These are phyloP conservation scores for Candida insectorum DNA, from an alignment of 805 yeast species.

Conservation along the genomic window DNA sequence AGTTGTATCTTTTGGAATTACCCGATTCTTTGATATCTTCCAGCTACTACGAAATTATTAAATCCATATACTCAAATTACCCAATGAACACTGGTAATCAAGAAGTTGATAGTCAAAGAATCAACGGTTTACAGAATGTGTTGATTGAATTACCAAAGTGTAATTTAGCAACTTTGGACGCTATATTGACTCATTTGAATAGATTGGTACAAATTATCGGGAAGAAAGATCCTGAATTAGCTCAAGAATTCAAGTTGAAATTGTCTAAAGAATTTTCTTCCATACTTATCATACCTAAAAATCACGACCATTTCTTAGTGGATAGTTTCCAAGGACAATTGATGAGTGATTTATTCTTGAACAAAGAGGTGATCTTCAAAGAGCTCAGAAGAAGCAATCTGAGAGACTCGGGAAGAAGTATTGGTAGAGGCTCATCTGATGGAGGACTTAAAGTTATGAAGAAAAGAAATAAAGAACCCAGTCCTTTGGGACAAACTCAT, in stretches of 20 bases:
- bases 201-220: constrained; percentile 53
- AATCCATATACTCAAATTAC: constrained; percentile 54
- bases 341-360: constrained; percentile 56
- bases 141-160: constrained; percentile 65
- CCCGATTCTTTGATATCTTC: constrained; percentile 74
- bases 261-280: constrained; percentile 58
- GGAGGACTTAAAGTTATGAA: background rate
- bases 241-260: constrained; percentile 37
- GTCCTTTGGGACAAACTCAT: background rate
- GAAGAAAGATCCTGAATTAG: constrained; percentile 33
- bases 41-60: constrained; percentile 62
- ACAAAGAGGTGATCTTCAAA: constrained; percentile 61
- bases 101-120: constrained; percentile 39
- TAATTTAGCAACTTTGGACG: constrained; percentile 76
- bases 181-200: constrained; percentile 70
- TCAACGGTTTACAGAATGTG: constrained; percentile 63
- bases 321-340: constrained; percentile 60
- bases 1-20: constrained; percentile 71
- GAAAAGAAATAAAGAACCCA: constrained; percentile 1
- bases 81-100: constrained; percentile 33
- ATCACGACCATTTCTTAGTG: constrained; percentile 32
- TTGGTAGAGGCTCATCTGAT: constrained; percentile 1
- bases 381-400: constrained; percentile 46
- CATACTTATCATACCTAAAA: constrained; percentile 12
- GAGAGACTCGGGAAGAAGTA: constrained; percentile 10